Percentiles rank a stretch among this genome's conserved stretches.
Evolutionary conservation across 179 eudicot genomes (phyloP).

Genomic region (Beta lomatogona): DNA sequence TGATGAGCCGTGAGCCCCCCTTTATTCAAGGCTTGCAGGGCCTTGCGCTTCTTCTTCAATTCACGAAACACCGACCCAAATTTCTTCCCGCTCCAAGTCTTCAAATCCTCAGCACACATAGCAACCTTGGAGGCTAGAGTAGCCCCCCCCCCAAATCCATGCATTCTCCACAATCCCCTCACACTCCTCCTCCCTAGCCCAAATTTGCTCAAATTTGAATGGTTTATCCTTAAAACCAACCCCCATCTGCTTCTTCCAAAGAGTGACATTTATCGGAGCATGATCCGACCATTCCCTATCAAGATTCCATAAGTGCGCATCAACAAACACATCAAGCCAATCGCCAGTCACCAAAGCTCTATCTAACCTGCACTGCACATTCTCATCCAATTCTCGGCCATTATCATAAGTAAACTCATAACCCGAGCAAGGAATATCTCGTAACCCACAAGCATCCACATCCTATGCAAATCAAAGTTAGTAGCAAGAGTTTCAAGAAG

Average conservation of each 20-base stretch:
- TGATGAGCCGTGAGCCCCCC: too few relatives aligned
- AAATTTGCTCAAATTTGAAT: not conserved
- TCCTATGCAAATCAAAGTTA: not conserved
- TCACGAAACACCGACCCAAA: too few relatives aligned
- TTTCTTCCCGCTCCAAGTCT: not conserved
- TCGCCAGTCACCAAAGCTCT: not conserved
- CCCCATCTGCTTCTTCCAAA: not conserved
- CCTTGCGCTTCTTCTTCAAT: too few relatives aligned
- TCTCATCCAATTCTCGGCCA: not conserved
- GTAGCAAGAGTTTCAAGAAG: not conserved
- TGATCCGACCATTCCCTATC: not conserved
- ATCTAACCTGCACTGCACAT: not conserved
- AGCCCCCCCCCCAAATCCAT: not conserved
- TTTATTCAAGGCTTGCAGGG: too few relatives aligned
- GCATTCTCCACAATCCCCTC: not conserved
- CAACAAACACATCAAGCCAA: not conserved
- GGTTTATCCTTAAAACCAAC: not conserved
- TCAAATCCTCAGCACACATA: not conserved
- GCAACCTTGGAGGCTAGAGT: not conserved
- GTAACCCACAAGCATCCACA: not conserved
- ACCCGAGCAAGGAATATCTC: not conserved
- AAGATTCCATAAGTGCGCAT: not conserved
- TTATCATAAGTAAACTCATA: not conserved
- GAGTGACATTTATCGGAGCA: not conserved
- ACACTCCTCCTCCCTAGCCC: not conserved